Percentiles rank a stretch among this genome's conserved stretches.
Conservation (phyloP, 208 protist species). For the Entamoeba invadens region DNA sequence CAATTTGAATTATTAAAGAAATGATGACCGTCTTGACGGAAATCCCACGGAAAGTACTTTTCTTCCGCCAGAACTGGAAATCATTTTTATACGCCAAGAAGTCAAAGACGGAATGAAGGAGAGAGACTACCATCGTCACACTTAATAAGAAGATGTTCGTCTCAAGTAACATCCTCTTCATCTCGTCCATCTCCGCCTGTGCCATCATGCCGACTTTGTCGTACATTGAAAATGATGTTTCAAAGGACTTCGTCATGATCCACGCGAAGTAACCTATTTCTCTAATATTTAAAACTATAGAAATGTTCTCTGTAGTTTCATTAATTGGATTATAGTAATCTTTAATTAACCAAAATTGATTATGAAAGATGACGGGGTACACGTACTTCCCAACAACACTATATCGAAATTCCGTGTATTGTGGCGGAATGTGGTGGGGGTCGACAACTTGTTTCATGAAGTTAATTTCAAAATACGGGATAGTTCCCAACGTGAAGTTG, state of each 20-base stretch:
- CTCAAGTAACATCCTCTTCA: background rate
- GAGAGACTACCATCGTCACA: background rate
- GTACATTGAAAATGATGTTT: background rate
- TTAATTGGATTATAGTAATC: background rate
- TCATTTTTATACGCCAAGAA: slow-evolving; percentile 19
- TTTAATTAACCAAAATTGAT: background rate
- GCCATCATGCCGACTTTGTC: background rate
- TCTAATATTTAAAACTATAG: background rate
- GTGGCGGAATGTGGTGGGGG: background rate
- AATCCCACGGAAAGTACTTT: background rate
- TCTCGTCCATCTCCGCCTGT: background rate
- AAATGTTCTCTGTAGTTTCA: background rate
- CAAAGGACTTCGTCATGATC: background rate
- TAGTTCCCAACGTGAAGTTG: background rate
- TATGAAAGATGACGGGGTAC: background rate
- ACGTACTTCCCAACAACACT: background rate
- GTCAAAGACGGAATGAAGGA: slow-evolving; percentile 16
- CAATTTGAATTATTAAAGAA: background rate
- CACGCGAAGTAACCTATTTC: background rate
- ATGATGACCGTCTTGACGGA: background rate
- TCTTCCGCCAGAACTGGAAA: slow-evolving; percentile 14
- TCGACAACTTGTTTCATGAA: background rate
- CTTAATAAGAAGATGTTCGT: background rate
- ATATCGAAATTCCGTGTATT: background rate
- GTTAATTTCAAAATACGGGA: background rate